Base-by-base conservation (phyloP, 1,284 basidiomycete species). In the Athelia sp. region DNA sequence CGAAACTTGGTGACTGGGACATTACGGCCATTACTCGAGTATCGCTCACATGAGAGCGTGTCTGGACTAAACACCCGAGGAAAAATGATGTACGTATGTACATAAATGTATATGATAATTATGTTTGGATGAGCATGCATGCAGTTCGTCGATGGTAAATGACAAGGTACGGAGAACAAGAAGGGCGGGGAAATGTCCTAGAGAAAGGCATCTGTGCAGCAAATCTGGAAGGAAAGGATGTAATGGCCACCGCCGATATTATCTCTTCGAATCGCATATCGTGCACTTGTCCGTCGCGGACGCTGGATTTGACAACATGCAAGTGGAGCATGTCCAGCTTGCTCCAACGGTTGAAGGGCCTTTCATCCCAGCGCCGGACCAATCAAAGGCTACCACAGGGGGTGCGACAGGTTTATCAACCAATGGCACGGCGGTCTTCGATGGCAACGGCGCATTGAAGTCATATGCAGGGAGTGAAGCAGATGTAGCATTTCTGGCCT, bases 211-310 rank as follows among this genome's bases (percentile, higher is more conserved):
- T 4, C n/a, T 6, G 36, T 21, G n/a, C n/a, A n/a, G 15, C 36
- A 17, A 8, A 4, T n/a, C 6, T 8, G 8, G 8, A 40, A 40
- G 4, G 36, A 40, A 8, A 40, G n/a, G 15, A 40, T n/a, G n/a
- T n/a, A n/a, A 40, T 17, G 36, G 36, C 36, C n/a, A 21, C n/a
- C n/a, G n/a, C n/a, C 6, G 26, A 6, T 13, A 40, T 40, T n/a
- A 40, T n/a, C 36, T 22, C 21, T 29, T 29, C 46, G 18, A 11
- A 26, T 80, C 79, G 51, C 82, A 84, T 38, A 77, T 54, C 0
- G 65, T 67, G 57, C 82, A 84, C 59, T 79, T 78, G 35, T 68
- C 66, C 35, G 59, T 69, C 2, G 71, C 74, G 10, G 58, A 62
- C 6, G 63, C 67, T 3, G 72, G 64, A 54, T 80, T 82, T 45